Conservation (phyloP, 331 rosid species). For the Telfairia occidentalis region DNA sequence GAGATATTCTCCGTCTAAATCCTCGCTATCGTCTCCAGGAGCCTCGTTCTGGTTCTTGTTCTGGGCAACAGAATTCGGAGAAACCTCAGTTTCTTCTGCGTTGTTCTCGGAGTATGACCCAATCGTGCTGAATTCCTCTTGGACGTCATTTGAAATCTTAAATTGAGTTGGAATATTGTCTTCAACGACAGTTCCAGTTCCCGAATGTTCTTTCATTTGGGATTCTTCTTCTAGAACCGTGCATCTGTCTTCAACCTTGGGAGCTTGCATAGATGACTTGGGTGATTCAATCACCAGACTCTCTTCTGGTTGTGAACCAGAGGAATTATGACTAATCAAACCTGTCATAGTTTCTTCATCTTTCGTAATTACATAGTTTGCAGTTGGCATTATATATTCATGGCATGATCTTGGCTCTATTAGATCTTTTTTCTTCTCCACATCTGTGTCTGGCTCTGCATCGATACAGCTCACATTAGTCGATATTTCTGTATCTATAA, state of each 20-base stretch:
- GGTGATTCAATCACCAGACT: background rate
- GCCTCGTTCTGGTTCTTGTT: conserved; percentile 18
- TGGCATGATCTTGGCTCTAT: conserved; percentile 9
- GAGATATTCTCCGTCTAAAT: conserved; percentile 15
- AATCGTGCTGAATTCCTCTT: background rate
- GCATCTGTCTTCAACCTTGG: conserved; percentile 23
- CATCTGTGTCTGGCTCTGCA: conserved; percentile 10
- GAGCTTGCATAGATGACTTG: conserved; percentile 9
- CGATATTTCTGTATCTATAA: background rate
- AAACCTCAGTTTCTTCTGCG: conserved; percentile 12
- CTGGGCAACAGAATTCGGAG: background rate
- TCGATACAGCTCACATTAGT: background rate
- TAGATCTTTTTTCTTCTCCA: conserved; percentile 15
- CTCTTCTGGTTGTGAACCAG: conserved; percentile 21
- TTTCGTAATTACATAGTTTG: background rate
- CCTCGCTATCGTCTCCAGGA: conserved; percentile 18
- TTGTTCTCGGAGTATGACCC: conserved; percentile 15
- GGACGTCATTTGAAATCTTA: conserved; percentile 2
- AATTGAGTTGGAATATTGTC: conserved; percentile 17
- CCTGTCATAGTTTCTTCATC: background rate
- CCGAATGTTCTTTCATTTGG: conserved; percentile 13
- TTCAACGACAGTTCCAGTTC: conserved; percentile 19
- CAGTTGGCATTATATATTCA: background rate
- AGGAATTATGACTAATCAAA: conserved; percentile 12
- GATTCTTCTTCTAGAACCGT: conserved; percentile 22